Percentiles rank a stretch among this genome's conserved stretches.
Conservation (phyloP, 176 grass and related monocot genomes). For the Triticum dicoccoides region DNA sequence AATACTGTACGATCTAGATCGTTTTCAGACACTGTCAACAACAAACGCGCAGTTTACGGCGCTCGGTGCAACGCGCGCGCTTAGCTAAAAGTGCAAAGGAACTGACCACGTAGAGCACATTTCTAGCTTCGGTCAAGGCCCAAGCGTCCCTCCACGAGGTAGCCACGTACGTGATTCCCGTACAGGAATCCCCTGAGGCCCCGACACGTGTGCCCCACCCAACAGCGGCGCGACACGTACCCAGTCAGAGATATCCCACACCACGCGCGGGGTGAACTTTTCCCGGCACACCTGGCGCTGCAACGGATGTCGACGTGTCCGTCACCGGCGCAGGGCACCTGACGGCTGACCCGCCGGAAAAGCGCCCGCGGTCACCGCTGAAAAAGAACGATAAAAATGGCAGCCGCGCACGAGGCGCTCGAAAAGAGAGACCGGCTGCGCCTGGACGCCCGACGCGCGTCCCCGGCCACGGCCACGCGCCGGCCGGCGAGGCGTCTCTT, state of each 20-base stretch:
- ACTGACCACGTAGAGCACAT: not conserved
- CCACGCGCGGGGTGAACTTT: not conserved
- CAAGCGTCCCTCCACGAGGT: not conserved
- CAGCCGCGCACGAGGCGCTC: not conserved
- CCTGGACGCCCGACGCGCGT: slow-evolving; percentile 10
- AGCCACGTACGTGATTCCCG: not conserved
- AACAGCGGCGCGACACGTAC: not conserved
- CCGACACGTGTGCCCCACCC: slow-evolving; percentile 8
- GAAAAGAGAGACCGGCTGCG: not conserved
- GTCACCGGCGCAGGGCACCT: not conserved
- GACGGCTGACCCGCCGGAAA: not conserved
- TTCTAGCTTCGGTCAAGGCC: not conserved
- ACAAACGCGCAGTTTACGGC: not conserved
- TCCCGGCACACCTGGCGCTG: not conserved
- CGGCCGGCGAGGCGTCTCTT: not conserved
- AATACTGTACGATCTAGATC: no score
- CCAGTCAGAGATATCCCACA: not conserved
- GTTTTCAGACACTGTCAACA: no score
- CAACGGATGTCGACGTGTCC: not conserved
- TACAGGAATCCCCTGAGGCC: not conserved
- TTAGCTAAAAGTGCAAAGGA: not conserved
- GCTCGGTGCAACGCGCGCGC: not conserved
- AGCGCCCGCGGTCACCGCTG: not conserved
- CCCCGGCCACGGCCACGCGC: slow-evolving; percentile 2
- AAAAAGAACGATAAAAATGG: not conserved